These are phyloP conservation scores for Tricholoma flavovirens DNA, from an alignment of 768 basidiomycete species.

Conservation along the genomic window DNA sequence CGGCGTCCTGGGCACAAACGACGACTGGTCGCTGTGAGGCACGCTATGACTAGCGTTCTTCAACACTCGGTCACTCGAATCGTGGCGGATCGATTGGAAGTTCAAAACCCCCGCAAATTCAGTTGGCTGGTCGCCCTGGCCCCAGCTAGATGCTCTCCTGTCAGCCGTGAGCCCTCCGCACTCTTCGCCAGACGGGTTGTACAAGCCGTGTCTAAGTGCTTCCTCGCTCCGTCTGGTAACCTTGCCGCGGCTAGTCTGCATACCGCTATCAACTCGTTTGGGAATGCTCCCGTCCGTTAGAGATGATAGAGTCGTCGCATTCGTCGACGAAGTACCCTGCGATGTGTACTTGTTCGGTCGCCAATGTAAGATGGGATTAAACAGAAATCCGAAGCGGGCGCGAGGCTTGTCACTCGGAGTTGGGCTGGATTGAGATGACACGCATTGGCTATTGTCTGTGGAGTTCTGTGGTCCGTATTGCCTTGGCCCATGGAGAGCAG, in stretches of 20 bases:
- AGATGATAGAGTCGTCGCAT: not conserved
- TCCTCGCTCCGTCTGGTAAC: slow-evolving; percentile 42
- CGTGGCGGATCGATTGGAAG: slow-evolving; percentile 33
- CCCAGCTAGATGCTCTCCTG: slow-evolving; percentile 64
- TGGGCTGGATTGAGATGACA: slow-evolving; percentile 14
- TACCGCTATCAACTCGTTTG: not conserved
- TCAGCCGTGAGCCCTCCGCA: slow-evolving; percentile 32
- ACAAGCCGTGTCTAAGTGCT: slow-evolving; percentile 26
- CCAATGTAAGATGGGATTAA: slow-evolving; percentile 27
- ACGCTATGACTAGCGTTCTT: not conserved
- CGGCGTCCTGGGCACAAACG: slow-evolving; percentile 12
- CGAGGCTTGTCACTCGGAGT: slow-evolving; percentile 13
- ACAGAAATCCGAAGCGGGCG: slow-evolving; percentile 25
- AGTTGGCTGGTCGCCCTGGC: slow-evolving; percentile 36
- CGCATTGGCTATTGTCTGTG: slow-evolving; percentile 10
- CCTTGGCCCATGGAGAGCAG: slow-evolving; percentile 11
- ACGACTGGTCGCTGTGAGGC: slow-evolving; percentile 5
- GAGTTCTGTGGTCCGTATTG: slow-evolving; percentile 11
- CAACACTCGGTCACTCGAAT: slow-evolving; percentile 11
- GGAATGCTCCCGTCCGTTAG: not conserved
- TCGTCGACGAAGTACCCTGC: slow-evolving; percentile 2
- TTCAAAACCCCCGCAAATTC: slow-evolving; percentile 30
- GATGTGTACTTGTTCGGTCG: slow-evolving; percentile 22
- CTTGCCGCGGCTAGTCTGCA: not conserved
- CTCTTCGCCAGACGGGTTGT: slow-evolving; percentile 4